These are phyloP conservation scores for Citrullus colocynthis DNA, from an alignment of 306 rosid genomes.

Conservation along the genomic window DNA sequence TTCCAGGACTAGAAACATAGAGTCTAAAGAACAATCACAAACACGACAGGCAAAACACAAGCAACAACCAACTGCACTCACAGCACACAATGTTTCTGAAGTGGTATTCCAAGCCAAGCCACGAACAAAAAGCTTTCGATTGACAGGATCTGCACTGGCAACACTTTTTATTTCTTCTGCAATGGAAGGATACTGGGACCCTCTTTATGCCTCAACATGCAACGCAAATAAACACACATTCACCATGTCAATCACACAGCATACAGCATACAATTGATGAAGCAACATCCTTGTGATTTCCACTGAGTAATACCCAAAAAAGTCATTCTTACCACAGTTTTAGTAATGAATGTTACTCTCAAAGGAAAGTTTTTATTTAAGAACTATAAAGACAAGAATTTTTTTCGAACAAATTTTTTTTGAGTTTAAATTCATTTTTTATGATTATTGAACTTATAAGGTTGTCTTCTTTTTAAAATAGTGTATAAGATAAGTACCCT, in stretches of 20 bases:
- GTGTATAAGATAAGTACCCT: not conserved
- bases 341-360: not conserved
- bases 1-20: not conserved
- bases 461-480: not conserved
- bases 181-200: conserved; percentile 73
- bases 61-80: conserved; percentile 55
- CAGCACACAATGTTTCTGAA: conserved; percentile 74
- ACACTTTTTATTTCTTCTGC: conserved; percentile 75
- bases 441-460: not conserved
- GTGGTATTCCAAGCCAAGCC: conserved; percentile 76
- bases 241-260: conserved; percentile 72
- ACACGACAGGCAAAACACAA: conserved; percentile 47
- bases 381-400: not conserved
- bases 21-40: conserved; percentile 19
- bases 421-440: not conserved
- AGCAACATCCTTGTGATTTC: conserved; percentile 5
- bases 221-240: conserved; percentile 78
- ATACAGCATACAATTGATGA: conserved; percentile 40
- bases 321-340: not conserved
- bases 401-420: not conserved
- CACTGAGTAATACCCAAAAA: conserved; percentile 1
- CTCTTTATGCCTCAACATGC: conserved; percentile 84
- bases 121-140: conserved; percentile 89
- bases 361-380: not conserved
- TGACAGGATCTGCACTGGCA: conserved; percentile 65